Conservation (phyloP, 1,284 basidiomycete species). For the Porodaedalea pini region DNA sequence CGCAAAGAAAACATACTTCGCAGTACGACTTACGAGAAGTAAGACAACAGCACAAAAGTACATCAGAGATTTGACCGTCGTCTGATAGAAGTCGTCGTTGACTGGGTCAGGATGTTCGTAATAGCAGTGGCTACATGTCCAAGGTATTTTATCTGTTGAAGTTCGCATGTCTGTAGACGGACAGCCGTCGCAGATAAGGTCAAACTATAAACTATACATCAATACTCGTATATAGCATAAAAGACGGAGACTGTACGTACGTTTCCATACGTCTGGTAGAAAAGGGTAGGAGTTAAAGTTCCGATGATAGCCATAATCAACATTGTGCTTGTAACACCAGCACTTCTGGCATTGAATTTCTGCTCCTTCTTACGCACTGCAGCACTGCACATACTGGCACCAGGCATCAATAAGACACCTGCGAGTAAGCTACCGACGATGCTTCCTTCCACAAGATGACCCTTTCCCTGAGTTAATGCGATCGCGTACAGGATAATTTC, state of each 20-base stretch:
- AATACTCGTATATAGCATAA: slow-evolving; percentile 12
- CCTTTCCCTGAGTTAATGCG: slow-evolving; percentile 86
- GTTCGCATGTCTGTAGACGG: slow-evolving; percentile 44
- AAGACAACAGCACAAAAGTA: slow-evolving; percentile 91
- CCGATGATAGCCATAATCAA: slow-evolving; percentile 99
- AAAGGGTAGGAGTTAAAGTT: slow-evolving; percentile 91
- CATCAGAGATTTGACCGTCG: slow-evolving; percentile 90
- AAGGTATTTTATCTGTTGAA: slow-evolving; percentile 45
- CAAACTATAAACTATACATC: slow-evolving; percentile 57
- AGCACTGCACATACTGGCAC: slow-evolving; percentile 94
- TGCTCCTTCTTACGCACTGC: slow-evolving; percentile 92
- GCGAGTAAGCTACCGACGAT: slow-evolving; percentile 94
- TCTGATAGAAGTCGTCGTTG: slow-evolving; percentile 94
- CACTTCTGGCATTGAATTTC: slow-evolving; percentile 96
- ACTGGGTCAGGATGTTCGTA: slow-evolving; percentile 94
- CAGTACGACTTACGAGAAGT: slow-evolving; percentile 66
- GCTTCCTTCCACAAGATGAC: slow-evolving; percentile 93
- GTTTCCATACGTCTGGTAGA: slow-evolving; percentile 98
- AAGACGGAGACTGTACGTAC: slow-evolving; percentile 48
- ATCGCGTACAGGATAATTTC: slow-evolving; percentile 95
- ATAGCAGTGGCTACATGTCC: slow-evolving; percentile 90
- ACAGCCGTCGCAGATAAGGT: slow-evolving; percentile 91
- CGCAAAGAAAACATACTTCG: not conserved
- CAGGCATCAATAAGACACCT: slow-evolving; percentile 96
- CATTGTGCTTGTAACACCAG: slow-evolving; percentile 99